phyloP scores from a whole-genome alignment of 2,329 filamentous ascomycete species.

The Pseudofabraea citricarpa region DNA sequence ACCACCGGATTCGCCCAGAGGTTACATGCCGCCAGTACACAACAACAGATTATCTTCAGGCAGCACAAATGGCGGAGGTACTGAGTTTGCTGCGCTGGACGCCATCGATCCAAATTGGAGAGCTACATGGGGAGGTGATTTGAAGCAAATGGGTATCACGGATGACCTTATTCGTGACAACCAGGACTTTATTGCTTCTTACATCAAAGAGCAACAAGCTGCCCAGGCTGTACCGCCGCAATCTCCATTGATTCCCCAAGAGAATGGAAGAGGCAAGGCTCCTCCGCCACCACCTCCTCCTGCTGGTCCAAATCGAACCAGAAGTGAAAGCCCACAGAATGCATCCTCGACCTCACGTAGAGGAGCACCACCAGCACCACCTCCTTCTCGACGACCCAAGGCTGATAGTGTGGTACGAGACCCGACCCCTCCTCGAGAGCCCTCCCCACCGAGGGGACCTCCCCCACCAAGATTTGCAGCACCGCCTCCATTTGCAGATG shows the following conservation, averaged over 20 bases:
- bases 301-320: constrained; percentile 31
- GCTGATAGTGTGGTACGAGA: constrained; percentile 38
- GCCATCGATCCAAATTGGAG: constrained; percentile 62
- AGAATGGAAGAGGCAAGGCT: constrained; percentile 42
- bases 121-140: constrained; percentile 60
- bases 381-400: constrained; percentile 57
- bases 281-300: constrained; percentile 61
- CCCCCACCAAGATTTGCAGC: constrained; percentile 71
- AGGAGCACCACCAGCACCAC: constrained; percentile 46
- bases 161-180: constrained; percentile 65
- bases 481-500: constrained; percentile 83
- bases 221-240: constrained; percentile 35
- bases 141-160: constrained; percentile 57
- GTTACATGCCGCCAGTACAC: constrained; percentile 31
- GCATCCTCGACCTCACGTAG: constrained; percentile 24
- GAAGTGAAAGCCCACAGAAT: constrained; percentile 26
- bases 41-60: constrained; percentile 34
- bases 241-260: constrained; percentile 35
- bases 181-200: constrained; percentile 64
- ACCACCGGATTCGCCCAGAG: constrained; percentile 52
- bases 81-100: constrained; percentile 58
- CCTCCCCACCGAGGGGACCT: constrained; percentile 56
- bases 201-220: constrained; percentile 53
- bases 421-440: constrained; percentile 62
- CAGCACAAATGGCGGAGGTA: constrained; percentile 43